phyloP scores from a whole-genome alignment of 441 rosid genomes.

The Erysimum pusillum region DNA sequence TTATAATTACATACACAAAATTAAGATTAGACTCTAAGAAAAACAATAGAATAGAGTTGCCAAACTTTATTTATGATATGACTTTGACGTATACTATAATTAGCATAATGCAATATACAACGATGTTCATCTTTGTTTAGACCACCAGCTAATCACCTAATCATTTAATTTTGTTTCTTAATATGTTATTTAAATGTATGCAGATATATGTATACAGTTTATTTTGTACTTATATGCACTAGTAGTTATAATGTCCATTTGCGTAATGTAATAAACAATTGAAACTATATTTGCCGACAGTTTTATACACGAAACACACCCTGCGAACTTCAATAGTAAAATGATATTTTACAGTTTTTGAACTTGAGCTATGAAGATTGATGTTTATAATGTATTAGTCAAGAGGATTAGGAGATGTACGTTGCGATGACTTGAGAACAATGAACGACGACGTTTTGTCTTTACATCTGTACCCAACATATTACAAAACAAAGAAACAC shows the following conservation, averaged over 20 bases:
- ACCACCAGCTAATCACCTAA: conserved; percentile 42
- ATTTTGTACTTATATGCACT: conserved; percentile 35
- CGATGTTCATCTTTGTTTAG: conserved; percentile 32
- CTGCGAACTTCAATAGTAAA: not conserved
- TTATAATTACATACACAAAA: not conserved
- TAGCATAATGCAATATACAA: conserved; percentile 32
- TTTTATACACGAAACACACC: conserved; percentile 10
- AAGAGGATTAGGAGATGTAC: not conserved
- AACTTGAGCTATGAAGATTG: not conserved
- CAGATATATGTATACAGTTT: conserved; percentile 23
- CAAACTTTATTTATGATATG: conserved; percentile 34
- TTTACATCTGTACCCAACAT: conserved; percentile 36
- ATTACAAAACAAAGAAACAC: conserved; percentile 6
- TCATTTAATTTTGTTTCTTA: conserved; percentile 15
- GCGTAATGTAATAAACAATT: conserved; percentile 20
- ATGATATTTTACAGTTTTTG: not conserved
- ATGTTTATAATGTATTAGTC: conserved; percentile 12
- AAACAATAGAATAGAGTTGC: conserved; percentile 15
- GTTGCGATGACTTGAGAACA: not conserved
- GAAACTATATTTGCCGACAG: conserved; percentile 37
- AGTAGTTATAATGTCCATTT: conserved; percentile 39
- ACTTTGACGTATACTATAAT: conserved; percentile 33
- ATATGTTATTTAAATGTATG: conserved; percentile 7
- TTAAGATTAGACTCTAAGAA: not conserved
- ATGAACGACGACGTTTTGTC: conserved; percentile 19